Evolutionary conservation across 148 eudicot species (phyloP).

Genomic region (Nyssa sinensis): DNA sequence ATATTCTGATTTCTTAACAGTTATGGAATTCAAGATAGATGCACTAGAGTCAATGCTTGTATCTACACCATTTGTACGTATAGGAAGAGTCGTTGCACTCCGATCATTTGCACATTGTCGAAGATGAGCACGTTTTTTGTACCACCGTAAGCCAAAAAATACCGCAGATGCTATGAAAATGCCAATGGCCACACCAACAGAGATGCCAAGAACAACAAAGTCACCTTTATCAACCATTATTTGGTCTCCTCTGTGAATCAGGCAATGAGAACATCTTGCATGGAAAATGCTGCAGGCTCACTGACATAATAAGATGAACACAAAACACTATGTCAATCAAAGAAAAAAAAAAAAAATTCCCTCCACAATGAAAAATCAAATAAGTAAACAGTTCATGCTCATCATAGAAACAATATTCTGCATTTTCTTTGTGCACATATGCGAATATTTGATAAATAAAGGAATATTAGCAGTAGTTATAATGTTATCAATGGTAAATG

Average conservation of each 20-base stretch:
- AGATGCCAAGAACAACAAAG: constrained; percentile 64
- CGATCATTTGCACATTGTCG: constrained; percentile 30
- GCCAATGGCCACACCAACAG: constrained; percentile 69
- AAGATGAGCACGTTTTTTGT: constrained; percentile 49
- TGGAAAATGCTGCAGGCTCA: constrained; percentile 22
- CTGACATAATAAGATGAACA: constrained; percentile 1
- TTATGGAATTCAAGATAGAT: constrained; percentile 46
- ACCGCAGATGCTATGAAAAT: constrained; percentile 49
- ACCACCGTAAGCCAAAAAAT: constrained; percentile 61
- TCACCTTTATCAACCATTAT: constrained; percentile 53
- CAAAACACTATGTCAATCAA: neutral
- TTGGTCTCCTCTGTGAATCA: constrained; percentile 27
- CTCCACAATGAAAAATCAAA: neutral
- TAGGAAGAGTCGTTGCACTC: constrained; percentile 37
- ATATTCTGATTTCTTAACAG: constrained; percentile 36
- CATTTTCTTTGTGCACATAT: too few relatives aligned
- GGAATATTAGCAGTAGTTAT: neutral
- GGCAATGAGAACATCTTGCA: constrained; percentile 57
- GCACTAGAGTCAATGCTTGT: constrained; percentile 56
- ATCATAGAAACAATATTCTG: neutral
- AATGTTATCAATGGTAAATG: neutral
- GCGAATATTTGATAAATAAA: too few relatives aligned
- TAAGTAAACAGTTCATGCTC: neutral
- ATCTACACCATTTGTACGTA: constrained; percentile 59
- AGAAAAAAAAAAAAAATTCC: neutral